phyloP scores from a whole-genome alignment of 148 eudicot species.

The Heliamphora exappendiculata region DNA sequence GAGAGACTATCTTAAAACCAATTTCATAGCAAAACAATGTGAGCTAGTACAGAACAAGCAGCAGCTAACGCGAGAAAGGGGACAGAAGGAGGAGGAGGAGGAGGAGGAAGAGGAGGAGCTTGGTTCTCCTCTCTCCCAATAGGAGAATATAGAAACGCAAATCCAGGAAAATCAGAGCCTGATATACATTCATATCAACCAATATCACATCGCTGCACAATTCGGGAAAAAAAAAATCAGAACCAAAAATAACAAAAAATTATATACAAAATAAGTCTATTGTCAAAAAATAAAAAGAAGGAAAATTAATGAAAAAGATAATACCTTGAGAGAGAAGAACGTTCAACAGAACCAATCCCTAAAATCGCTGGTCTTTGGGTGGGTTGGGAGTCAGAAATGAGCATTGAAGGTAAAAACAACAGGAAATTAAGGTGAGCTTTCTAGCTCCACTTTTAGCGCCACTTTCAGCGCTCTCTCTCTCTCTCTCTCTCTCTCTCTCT shows the following conservation, averaged over 20 bases:
- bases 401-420: too few species aligned
- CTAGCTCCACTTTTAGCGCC: constrained; percentile 2
- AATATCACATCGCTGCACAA: not conserved
- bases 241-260: too few species aligned
- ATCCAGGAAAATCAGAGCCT: not conserved
- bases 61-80: not conserved
- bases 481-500: too few species aligned
- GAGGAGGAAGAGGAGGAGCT: not conserved
- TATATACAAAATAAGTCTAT: too few species aligned
- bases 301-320: too few species aligned
- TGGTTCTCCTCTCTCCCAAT: not conserved
- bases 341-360: too few species aligned
- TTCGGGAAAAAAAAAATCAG: not conserved
- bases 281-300: too few species aligned
- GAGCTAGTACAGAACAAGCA: not conserved
- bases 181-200: not conserved
- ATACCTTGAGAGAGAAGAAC: too few species aligned
- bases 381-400: too few species aligned
- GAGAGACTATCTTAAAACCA: not conserved
- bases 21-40: not conserved
- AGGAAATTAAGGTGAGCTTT: not conserved
- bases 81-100: not conserved
- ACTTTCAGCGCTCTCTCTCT: too few species aligned
- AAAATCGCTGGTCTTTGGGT: too few species aligned
- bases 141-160: constrained; percentile 4